Base-by-base conservation (phyloP, 306 rosid species). In the Spatholobus suberectus region DNA sequence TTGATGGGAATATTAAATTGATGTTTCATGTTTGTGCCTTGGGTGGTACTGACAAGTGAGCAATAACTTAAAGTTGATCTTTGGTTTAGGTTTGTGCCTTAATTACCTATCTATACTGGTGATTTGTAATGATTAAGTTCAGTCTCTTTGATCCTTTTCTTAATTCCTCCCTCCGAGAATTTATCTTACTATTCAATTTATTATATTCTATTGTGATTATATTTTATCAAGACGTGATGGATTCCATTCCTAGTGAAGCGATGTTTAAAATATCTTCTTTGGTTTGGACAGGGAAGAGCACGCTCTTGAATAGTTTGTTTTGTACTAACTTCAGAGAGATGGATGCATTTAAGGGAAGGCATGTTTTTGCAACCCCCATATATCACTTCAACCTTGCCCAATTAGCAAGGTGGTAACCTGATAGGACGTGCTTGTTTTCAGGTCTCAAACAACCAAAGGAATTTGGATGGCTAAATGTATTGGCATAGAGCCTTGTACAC, bases 391-490 rank as follows among this genome's bases (percentile, higher is more conserved):
- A 38, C 47, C 7, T 32, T 59, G 20, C 34, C 69, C 43, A 32
- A 7, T 24, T 15, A 29, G 65, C 61, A 66, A 34, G 67, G 38
- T 37, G 62, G 32, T 13, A 32, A 82, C 37, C 44, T 76, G 54
- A 38, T 20, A 37, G 20, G 15, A 23, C 70, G 21, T 73, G 23
- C 44, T 86, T 85, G 71, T 77, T 81, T 69, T 72, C 90, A 94
- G 98, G 94, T 91, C 97, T 73, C 98, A 94, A 88, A 94, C 98
- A 46, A 94, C 98, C 37, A 94, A 92, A 84, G 98, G 98, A 86
- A 91, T 94, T 70, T 94, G 98, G 98, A 82, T 91, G 85, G 98
- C 98, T 58, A 84, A 18, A 54, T 92, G 98, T 84, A 82, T 82
- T 40, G 98, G 97, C 82, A 91, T 94, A 21, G 97, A 94, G 82